A percentile compares a stretch with the other conserved stretches of the same genome.
These are phyloP conservation scores for Metroxylon sagu DNA, from an alignment of 176 grass and related monocot genomes.

Conservation along the genomic window DNA sequence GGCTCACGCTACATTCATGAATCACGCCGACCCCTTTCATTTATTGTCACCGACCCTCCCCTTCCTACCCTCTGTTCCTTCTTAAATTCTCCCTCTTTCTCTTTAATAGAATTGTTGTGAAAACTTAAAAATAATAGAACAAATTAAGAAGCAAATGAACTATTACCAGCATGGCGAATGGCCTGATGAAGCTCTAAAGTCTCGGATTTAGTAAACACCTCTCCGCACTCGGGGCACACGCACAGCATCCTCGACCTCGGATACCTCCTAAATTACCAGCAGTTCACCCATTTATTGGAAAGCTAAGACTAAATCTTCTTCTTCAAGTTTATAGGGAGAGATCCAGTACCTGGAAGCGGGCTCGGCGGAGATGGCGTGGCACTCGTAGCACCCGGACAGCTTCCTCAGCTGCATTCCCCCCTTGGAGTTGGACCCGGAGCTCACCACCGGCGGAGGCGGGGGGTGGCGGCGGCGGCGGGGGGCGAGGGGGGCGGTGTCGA, in stretches of 20 bases:
- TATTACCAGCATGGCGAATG: slow-evolving; percentile 63
- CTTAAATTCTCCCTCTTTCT: no score
- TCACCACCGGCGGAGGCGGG: not conserved
- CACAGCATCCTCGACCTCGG: slow-evolving; percentile 58
- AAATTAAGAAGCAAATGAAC: not conserved
- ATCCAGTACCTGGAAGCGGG: not conserved
- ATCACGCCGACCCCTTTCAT: no score
- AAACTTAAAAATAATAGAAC: slow-evolving; percentile 11
- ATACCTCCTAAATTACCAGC: slow-evolving; percentile 41
- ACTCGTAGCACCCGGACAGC: slow-evolving; percentile 20
- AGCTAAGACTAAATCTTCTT: no score
- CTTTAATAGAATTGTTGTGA: slow-evolving; percentile 6
- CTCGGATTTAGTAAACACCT: slow-evolving; percentile 81
- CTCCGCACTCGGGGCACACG: slow-evolving; percentile 64
- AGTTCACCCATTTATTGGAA: no score
- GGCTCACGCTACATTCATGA: no score
- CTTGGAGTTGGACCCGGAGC: not conserved
- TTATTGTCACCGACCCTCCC: no score
- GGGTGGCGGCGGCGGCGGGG: no score
- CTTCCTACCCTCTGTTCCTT: no score
- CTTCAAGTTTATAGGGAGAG: no score
- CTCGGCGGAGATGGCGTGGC: slow-evolving; percentile 8
- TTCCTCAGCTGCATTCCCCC: slow-evolving; percentile 5
- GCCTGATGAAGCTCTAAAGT: slow-evolving; percentile 81
- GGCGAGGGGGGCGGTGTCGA: no score